phyloP scores from a whole-genome alignment of 2,329 filamentous ascomycete genomes.

The Aspergillus sp. region DNA sequence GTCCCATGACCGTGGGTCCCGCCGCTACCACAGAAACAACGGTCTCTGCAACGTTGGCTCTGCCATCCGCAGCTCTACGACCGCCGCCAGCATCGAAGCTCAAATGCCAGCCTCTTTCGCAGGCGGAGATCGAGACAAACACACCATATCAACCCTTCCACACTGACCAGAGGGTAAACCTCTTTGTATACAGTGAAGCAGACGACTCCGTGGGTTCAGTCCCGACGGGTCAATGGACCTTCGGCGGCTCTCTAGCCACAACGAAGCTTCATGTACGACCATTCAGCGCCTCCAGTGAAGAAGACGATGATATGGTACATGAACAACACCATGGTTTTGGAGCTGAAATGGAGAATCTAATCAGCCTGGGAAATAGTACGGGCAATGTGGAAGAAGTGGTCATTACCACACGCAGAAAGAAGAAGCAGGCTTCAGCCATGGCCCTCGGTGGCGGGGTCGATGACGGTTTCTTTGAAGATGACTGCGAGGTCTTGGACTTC shows the following conservation, averaged over 20 bases:
- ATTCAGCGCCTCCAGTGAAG: conserved; percentile 43
- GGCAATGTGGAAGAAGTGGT: conserved; percentile 74
- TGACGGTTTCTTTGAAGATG: conserved; percentile 85
- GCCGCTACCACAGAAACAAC: conserved; percentile 49
- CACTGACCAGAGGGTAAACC: conserved; percentile 78
- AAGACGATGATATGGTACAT: conserved; percentile 38
- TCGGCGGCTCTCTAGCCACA: conserved; percentile 53
- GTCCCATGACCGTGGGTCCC: conserved; percentile 58
- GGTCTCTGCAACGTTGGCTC: conserved; percentile 44
- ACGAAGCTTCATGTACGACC: conserved; percentile 50
- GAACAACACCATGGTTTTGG: conserved; percentile 34
- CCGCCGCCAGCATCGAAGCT: conserved; percentile 40
- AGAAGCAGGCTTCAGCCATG: conserved; percentile 43
- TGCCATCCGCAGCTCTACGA: conserved; percentile 44
- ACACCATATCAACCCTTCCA: conserved; percentile 96
- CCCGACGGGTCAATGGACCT: conserved; percentile 51
- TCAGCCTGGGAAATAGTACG: conserved; percentile 55
- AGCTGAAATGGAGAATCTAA: conserved; percentile 50
- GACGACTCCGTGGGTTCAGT: conserved; percentile 45
- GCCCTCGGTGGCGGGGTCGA: conserved; percentile 49
- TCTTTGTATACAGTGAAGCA: conserved; percentile 63
- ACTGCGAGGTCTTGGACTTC: conserved; percentile 89
- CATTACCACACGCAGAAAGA: conserved; percentile 74
- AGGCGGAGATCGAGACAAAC: conserved; percentile 94
- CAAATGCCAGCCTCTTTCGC: conserved; percentile 59